Conservation (phyloP, 2,329 filamentous ascomycete genomes). For the Venturia effusa region DNA sequence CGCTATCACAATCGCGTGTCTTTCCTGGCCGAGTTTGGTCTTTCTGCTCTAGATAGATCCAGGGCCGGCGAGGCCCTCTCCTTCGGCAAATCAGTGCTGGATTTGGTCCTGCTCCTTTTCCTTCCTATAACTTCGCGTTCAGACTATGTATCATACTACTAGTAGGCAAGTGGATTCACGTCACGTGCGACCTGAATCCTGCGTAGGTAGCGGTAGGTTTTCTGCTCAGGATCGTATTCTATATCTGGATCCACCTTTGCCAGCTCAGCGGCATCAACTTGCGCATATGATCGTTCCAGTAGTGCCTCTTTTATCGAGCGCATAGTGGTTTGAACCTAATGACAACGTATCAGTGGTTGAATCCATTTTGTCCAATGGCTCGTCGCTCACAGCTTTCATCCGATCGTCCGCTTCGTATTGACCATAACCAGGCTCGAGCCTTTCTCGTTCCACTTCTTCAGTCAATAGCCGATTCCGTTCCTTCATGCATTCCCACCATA, state of each 20-base stretch:
- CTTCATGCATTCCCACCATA: slow-evolving; percentile 92
- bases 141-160: not conserved
- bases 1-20: not conserved
- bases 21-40: not conserved
- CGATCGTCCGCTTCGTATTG: slow-evolving; percentile 54
- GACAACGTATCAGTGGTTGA: not conserved
- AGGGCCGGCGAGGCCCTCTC: not conserved
- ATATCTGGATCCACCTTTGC: slow-evolving; percentile 56
- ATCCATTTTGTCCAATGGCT: slow-evolving; percentile 3
- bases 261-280: slow-evolving; percentile 62
- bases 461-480: slow-evolving; percentile 88
- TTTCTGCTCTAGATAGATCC: not conserved
- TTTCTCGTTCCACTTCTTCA: slow-evolving; percentile 54
- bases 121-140: not conserved
- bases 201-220: not conserved
- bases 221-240: not conserved
- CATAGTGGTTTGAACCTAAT: slow-evolving; percentile 66
- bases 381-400: slow-evolving; percentile 47
- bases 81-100: not conserved
- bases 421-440: slow-evolving; percentile 63
- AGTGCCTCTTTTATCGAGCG: slow-evolving; percentile 72
- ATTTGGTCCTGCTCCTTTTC: not conserved
- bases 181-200: not conserved
- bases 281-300: slow-evolving; percentile 81
- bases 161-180: not conserved